phyloP scores from a whole-genome alignment of 1,284 basidiomycete genomes.

The Rugosomyces carneus region DNA sequence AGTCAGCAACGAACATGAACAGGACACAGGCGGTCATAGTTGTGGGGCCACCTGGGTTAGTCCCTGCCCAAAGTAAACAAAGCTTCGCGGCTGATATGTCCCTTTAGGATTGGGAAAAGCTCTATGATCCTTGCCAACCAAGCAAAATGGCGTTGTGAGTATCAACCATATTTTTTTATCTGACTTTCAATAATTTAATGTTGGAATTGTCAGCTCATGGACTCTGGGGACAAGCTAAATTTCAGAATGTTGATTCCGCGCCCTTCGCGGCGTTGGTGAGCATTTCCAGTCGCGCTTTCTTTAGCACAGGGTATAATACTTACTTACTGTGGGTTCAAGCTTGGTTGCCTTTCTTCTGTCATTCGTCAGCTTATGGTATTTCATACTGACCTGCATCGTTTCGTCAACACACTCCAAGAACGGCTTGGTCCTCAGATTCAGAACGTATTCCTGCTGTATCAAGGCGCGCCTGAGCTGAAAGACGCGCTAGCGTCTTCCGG shows the following conservation, averaged over 20 bases:
- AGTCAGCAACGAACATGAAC: conserved; percentile 32
- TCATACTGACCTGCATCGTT: conserved; percentile 62
- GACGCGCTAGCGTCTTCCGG: conserved; percentile 54
- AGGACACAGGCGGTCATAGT: conserved; percentile 57
- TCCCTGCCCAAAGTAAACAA: background rate
- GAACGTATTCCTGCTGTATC: conserved; percentile 61
- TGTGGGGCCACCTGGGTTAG: conserved; percentile 58
- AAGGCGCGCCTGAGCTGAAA: conserved; percentile 60
- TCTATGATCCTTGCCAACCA: conserved; percentile 62
- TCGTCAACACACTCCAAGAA: conserved; percentile 50
- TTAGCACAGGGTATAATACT: background rate
- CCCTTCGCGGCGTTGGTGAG: conserved; percentile 61
- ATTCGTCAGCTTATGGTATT: conserved; percentile 68
- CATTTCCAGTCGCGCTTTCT: background rate
- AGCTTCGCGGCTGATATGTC: background rate
- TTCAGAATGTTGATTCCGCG: conserved; percentile 54
- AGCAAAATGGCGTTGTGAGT: conserved; percentile 61
- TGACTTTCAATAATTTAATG: background rate
- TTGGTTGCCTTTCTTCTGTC: conserved; percentile 61
- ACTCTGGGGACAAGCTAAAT: conserved; percentile 70
- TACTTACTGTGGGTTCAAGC: conserved; percentile 27
- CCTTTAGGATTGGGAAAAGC: conserved; percentile 60
- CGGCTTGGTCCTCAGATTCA: conserved; percentile 61
- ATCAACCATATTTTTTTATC: background rate
- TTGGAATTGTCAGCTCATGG: conserved; percentile 46